Percentiles rank a stretch among this genome's conserved stretches.
These are phyloP conservation scores for Mycena rosella DNA, from an alignment of 768 basidiomycete genomes.

Conservation along the genomic window DNA sequence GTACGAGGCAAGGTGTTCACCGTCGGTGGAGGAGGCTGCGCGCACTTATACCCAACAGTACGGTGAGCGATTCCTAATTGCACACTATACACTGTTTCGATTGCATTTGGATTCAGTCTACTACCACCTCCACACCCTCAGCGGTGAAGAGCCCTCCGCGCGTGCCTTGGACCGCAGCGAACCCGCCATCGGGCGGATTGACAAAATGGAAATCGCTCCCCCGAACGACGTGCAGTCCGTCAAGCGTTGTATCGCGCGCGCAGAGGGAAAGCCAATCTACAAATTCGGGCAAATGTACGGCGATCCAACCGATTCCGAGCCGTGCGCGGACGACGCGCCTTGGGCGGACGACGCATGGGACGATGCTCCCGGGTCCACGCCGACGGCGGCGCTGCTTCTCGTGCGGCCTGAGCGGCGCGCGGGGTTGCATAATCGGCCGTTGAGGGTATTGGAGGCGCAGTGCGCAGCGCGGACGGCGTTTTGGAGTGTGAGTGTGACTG, in stretches of 20 bases:
- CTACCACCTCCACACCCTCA: conserved; percentile 10
- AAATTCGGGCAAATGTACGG: conserved; percentile 1
- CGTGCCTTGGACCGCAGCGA: conserved; percentile 3
- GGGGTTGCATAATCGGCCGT: not conserved
- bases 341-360: too few relatives aligned
- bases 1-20: not conserved
- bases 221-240: not conserved
- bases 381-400: too few relatives aligned
- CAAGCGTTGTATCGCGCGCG: conserved; percentile 13
- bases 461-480: too few relatives aligned
- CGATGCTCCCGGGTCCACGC: too few relatives aligned
- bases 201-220: not conserved
- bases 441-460: not conserved
- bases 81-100: not conserved
- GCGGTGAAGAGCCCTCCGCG: not conserved
- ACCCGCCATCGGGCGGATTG: conserved; percentile 5
- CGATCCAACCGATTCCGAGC: not conserved
- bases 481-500: too few relatives aligned
- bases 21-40: not conserved
- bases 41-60: not conserved
- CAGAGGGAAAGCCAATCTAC: conserved; percentile 12
- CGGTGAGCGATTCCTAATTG: not conserved
- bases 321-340: too few relatives aligned
- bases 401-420: too few relatives aligned
- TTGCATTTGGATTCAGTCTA: not conserved